Evolutionary conservation across 768 basidiomycete species (phyloP), one percentile per base, ranked within the genome.

Genomic region (Atractiella rhizophila): DNA sequence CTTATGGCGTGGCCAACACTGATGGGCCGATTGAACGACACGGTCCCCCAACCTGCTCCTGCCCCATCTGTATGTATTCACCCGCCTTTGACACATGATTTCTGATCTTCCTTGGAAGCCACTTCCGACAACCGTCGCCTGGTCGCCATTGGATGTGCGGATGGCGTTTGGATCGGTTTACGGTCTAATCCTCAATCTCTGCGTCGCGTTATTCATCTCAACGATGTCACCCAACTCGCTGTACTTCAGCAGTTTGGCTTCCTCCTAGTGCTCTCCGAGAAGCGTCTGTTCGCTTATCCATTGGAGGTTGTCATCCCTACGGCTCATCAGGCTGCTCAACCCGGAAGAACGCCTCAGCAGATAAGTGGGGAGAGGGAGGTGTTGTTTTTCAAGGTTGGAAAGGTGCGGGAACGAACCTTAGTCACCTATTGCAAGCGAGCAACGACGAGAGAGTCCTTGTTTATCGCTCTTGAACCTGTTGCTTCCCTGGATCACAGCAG

Each of bases 401-500:
- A 69, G 36, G 66, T 94, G 16, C 71, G 74, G 36, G 76, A 76
- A 2, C 71, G 88, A 5, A 91, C 86, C 0, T 63, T 98, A 18
- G 75, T 96, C 20, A 73, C 88, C 31, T 88, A 54, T 39, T 46
- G 80, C 56, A 86, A 91, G 76, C 85, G 85, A 66, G 80, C 78
- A 60, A 86, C 86, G 62, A 79, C 79, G 67, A 64, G 79, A 49
- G 81, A 88, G 53, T 85, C 80, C 42, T 76, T 91, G 37, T 94
- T 98, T 69, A 79, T 80, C 40, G 83, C 88, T 5, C 68, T 98
- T n/a, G 88, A 98, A 50, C 88, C 88, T 3, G 80, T 96, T n/a
- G 68, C 73, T 4, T 80, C 75, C 49, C 38, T 43, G 12, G 51
- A 81, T 79, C 58, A 82, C 76, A 51, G 76, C 74, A 39, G 78